Evolutionary conservation across 2,329 filamentous ascomycete species (phyloP).

Genomic region (Aspergillus udagawae): DNA sequence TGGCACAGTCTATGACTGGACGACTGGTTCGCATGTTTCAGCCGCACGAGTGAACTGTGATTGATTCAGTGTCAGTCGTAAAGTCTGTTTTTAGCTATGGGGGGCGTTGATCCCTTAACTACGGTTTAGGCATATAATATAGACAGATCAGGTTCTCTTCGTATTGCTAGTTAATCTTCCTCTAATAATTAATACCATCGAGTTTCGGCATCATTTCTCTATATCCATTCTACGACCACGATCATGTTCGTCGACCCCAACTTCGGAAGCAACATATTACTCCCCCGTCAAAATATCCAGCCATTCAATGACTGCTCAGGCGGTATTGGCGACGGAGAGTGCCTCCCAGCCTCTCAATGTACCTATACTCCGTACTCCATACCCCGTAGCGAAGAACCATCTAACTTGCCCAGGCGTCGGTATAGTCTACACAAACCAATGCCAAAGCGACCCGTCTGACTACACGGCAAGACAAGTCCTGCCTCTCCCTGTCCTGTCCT

Average conservation of each 20-base stretch:
- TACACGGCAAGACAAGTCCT: background rate
- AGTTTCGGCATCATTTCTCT: background rate
- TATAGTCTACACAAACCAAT: slow-evolving; percentile 7
- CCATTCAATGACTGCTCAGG: background rate
- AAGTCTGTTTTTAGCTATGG: background rate
- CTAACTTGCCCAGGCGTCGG: slow-evolving; percentile 3
- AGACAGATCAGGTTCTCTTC: no score
- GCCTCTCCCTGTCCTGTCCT: no score
- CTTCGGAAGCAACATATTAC: background rate
- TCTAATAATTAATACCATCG: no score
- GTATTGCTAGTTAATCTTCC: no score
- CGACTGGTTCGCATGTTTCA: background rate
- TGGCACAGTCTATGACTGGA: background rate
- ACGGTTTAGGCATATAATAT: no score
- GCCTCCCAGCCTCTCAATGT: slow-evolving; percentile 2
- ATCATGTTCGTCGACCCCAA: background rate
- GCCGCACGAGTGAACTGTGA: background rate
- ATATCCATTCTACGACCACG: background rate
- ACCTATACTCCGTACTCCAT: background rate
- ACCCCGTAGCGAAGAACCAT: no score
- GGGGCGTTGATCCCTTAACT: no score
- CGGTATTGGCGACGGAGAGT: slow-evolving; percentile 2
- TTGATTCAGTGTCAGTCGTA: background rate
- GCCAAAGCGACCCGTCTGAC: background rate
- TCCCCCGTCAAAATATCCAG: background rate